Evolutionary conservation across 768 basidiomycete genomes (phyloP), one percentile per base, ranked within the genome.

Genomic region (Termitomyces eurrhizus): DNA sequence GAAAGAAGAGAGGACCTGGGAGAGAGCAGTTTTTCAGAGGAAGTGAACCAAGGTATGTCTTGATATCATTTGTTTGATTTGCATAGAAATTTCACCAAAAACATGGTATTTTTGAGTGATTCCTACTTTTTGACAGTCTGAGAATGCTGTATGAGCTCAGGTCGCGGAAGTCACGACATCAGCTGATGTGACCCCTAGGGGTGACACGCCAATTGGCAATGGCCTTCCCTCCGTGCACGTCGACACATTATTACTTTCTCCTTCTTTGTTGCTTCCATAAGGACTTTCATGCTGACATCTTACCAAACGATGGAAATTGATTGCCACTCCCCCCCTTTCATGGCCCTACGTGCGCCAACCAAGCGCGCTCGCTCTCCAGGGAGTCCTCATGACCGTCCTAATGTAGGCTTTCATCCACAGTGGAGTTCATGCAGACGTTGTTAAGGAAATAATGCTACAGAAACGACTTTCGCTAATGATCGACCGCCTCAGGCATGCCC

Each of bases 311-410:
- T 89, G 83, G 83, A 87, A 66, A 68, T 86, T 58, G 82, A 85
- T 73, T 78, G 82, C 71, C 79, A 80, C 39, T 75, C 81, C 18
- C 72, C 77, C 35, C 66, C 76, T n/a, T 76, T 80, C 64, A 75
- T 73, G 64, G 68, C 67, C 44, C 69, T 69, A 53, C 77, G 74
- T 61, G 68, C 76, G 26, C 51, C 44, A 6, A 50, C 36, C 33
- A 89, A 89, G 67, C 80, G 88, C 59, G 73, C 85, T 3, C 85
- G 87, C 63, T 89, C 88, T 3, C 87, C 86, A 7, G 80, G 82
- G 14, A 74, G 71, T 37, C 75, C 78, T 13, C 65, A 66, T 52
- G 84, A 85, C 60, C 80, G 87, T 24, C 85, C 87, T 52, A 66
- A 78, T 24, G 89, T 90, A 72, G 63, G 78, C 64, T 61, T 45